A percentile compares a stretch with the other conserved stretches of the same genome.
Evolutionary conservation across 2,329 filamentous ascomycete genomes (phyloP).

Genomic region (Talaromyces sp.): DNA sequence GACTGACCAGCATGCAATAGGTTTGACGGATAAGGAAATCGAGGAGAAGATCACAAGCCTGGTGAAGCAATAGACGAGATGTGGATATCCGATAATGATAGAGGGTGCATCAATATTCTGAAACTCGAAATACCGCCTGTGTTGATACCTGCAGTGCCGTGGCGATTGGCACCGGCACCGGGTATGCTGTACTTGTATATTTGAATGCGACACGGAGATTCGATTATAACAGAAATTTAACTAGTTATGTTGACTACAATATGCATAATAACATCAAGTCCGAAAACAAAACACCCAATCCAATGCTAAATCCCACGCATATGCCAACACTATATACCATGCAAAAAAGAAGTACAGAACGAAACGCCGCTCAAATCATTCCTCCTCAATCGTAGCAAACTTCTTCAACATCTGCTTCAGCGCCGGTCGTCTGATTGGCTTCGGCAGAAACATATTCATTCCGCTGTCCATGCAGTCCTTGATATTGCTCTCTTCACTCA

Average conservation of each 20-base stretch:
- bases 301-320: neutral
- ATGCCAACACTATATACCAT: neutral
- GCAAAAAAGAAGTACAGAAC: neutral
- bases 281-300: neutral
- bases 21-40: conserved; percentile 64
- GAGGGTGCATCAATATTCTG: neutral
- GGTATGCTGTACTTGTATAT: neutral
- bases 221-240: neutral
- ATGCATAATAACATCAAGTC: neutral
- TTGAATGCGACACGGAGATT: neutral
- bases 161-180: neutral
- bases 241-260: neutral
- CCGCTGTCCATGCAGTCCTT: conserved; percentile 81
- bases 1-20: conserved; percentile 29
- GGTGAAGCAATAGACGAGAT: conserved; percentile 45
- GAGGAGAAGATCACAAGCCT: conserved; percentile 61
- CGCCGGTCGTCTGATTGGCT: conserved; percentile 72
- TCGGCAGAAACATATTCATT: conserved; percentile 82
- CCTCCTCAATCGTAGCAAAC: conserved; percentile 69
- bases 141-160: neutral
- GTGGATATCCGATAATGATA: neutral
- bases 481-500: conserved; percentile 83
- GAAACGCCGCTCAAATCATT: neutral
- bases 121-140: neutral
- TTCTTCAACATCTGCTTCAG: conserved; percentile 79